Evolutionary conservation across 2,329 filamentous ascomycete species (phyloP), one percentile per base, ranked within the genome.

Genomic region (Penicillium sp.): DNA sequence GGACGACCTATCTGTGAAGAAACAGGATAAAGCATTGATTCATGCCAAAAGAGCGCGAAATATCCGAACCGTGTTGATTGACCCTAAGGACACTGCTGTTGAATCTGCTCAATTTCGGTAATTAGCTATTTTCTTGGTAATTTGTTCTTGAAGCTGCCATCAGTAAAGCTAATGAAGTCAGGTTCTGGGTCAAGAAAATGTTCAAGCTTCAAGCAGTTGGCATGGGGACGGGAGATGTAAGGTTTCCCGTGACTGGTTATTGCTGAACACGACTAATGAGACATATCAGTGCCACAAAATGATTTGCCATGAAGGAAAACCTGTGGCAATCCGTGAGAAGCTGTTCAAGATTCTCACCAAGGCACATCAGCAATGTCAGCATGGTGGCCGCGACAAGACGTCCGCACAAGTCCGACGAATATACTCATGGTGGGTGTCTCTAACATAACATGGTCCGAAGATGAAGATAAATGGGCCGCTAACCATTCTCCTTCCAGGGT

Each of bases 181-280:
- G 80, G 49, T 82, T 82, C 60, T 82, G 80, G 80, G 80, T 80
- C 24, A 82, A 82, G 64, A 82, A 82, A 65, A 82, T 82, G 80
- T 82, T 82, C 65, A 78, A 78, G 53, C 73, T 82, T 43, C 73
- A 78, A 56, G 68, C 74, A 37, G 69, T 74, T 44, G 78, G 78
- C 19, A 66, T 69, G 33, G 73, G 71, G 52, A 69, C 70, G 53
- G 68, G 72, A 41, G 71, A 77, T 65, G 78, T 80, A 65, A 58
- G 77, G 16, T 6, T 19, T 40, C 11, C 18, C 27, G 16, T n/a
- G 19, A 13, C 36, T 14, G 37, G 13, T 39, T 31, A 1, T 11
- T 16, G 19, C 11, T 24, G 6, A 40, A 9, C 35, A 5, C 22
- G 52, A 40, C 58, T 55, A 31, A 62, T 40, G 10, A 55, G 37